A percentile compares a stretch with the other conserved stretches of the same genome.
phyloP scores from a whole-genome alignment of 139 green algal genomes.

The Coelastrella sp. region DNA sequence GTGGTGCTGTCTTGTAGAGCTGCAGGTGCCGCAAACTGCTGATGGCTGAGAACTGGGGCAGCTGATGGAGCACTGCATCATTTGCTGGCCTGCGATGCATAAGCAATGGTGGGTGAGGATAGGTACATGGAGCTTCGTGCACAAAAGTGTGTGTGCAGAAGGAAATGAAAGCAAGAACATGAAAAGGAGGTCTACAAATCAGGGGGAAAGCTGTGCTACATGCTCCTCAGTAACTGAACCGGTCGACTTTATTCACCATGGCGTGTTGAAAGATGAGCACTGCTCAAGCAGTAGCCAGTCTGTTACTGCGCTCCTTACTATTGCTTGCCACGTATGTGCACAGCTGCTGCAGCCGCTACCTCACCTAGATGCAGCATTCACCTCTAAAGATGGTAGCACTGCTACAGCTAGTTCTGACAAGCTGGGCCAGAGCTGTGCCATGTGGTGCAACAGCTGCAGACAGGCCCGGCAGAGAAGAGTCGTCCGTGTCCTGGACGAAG shows the following conservation, averaged over 20 bases:
- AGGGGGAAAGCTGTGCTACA: too few species aligned
- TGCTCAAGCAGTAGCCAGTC: not conserved
- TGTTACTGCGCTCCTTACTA: too few species aligned
- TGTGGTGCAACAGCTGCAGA: not conserved
- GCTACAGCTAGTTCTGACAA: not conserved
- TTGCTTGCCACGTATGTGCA: too few species aligned
- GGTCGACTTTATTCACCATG: too few species aligned
- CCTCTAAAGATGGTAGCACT: not conserved
- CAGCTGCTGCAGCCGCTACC: not conserved
- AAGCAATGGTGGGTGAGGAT: not conserved
- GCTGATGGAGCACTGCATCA: not conserved
- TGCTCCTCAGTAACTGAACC: too few species aligned
- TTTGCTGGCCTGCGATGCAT: not conserved
- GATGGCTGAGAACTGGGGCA: not conserved
- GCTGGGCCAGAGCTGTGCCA: not conserved
- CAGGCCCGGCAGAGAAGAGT: not conserved
- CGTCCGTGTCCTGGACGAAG: not conserved
- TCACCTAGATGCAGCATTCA: not conserved
- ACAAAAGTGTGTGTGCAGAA: not conserved
- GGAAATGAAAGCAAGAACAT: not conserved
- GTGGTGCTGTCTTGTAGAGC: slow-evolving; percentile 28
- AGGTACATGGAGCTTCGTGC: not conserved
- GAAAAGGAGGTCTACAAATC: too few species aligned
- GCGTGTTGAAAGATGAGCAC: not conserved
- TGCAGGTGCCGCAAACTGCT: slow-evolving; percentile 26